Percentiles rank a stretch among this genome's conserved stretches.
These are phyloP conservation scores for Teratosphaeria viscida DNA, from an alignment of 2,329 filamentous ascomycete species.

Conservation along the genomic window DNA sequence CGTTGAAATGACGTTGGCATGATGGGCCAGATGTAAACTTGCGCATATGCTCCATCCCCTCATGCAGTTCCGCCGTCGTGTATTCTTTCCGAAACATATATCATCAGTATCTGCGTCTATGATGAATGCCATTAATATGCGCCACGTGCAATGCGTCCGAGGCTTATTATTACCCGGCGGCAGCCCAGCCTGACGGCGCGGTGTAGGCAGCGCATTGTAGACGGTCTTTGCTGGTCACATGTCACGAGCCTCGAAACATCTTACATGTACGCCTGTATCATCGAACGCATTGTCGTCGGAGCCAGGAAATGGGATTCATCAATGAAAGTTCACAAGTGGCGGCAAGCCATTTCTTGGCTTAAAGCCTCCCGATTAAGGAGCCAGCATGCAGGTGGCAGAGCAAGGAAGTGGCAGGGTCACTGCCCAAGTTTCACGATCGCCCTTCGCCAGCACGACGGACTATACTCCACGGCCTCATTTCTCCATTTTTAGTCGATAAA, in stretches of 20 bases:
- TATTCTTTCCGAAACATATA: not conserved
- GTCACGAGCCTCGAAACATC: not conserved
- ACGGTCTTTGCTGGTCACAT: not conserved
- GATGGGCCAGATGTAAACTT: not conserved
- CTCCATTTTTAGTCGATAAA: not conserved
- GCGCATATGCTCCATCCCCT: not conserved
- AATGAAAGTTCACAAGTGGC: not conserved
- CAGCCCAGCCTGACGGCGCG: too few species aligned
- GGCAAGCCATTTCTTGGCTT: not conserved
- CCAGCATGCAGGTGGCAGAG: not conserved
- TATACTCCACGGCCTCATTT: not conserved
- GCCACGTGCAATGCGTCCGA: not conserved
- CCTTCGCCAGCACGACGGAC: not conserved
- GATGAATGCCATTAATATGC: not conserved
- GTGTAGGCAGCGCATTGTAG: too few species aligned
- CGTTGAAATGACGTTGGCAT: not conserved
- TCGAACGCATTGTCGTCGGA: not conserved
- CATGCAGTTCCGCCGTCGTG: not conserved
- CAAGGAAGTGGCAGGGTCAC: not conserved
- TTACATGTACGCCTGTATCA: not conserved
- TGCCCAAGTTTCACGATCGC: not conserved
- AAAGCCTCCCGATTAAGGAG: not conserved
- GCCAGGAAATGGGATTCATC: not conserved
- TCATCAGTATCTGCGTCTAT: not conserved
- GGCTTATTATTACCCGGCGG: too few species aligned